Percentiles rank a stretch among this genome's conserved stretches.
Conservation (phyloP, 2,329 filamentous ascomycete species). For the Cyphellophora europaea region DNA sequence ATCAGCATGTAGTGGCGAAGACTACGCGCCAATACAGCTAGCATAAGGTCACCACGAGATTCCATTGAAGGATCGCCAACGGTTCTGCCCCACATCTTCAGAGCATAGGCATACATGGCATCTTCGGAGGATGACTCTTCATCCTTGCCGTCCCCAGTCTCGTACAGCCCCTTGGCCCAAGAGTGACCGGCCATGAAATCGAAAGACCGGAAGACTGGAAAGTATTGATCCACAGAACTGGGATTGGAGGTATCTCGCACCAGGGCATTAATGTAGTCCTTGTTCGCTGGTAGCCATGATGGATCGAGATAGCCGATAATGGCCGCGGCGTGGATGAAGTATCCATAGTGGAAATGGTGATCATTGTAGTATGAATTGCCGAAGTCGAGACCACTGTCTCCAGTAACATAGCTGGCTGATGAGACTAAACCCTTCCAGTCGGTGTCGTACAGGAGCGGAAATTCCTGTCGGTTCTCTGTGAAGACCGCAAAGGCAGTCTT, state of each 20-base stretch:
- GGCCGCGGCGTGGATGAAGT: conserved; percentile 80
- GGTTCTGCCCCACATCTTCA: conserved; percentile 89
- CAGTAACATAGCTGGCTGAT: conserved; percentile 60
- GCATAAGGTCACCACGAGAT: conserved; percentile 73
- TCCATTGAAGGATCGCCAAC: conserved; percentile 71
- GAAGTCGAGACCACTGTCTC: conserved; percentile 67
- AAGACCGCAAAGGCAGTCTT: conserved; percentile 61
- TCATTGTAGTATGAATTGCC: conserved; percentile 73
- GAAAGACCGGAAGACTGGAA: conserved; percentile 74
- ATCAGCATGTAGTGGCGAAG: conserved; percentile 79
- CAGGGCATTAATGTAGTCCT: conserved; percentile 71
- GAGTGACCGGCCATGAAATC: conserved; percentile 95
- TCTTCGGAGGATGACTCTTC: conserved; percentile 84
- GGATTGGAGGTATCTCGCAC: conserved; percentile 80
- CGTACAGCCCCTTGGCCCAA: conserved; percentile 62
- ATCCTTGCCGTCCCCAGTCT: conserved; percentile 45
- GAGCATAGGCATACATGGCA: conserved; percentile 71
- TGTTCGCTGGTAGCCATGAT: conserved; percentile 63
- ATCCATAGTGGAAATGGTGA: conserved; percentile 61
- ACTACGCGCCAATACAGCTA: conserved; percentile 65
- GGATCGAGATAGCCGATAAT: conserved; percentile 73
- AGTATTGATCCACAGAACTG: conserved; percentile 58
- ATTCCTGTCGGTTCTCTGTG: conserved; percentile 57
- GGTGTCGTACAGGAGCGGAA: conserved; percentile 45
- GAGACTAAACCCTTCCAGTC: conserved; percentile 76